Conservation (phyloP, 495 filamentous ascomycete species). For the Lepraria neglecta region DNA sequence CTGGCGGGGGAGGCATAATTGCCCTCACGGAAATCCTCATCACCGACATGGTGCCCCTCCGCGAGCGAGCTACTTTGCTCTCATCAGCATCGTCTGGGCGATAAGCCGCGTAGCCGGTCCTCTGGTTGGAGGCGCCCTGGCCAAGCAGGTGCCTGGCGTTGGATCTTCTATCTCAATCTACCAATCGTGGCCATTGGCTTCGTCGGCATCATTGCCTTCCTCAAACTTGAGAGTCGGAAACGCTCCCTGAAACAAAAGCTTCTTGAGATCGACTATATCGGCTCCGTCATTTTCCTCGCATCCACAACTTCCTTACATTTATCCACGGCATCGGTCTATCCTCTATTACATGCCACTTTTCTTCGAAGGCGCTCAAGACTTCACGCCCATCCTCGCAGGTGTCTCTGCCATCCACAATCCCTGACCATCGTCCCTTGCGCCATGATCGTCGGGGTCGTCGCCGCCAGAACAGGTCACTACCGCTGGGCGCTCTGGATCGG, state of each 20-base stretch:
- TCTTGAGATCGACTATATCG: constrained; percentile 46
- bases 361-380: constrained; percentile 51
- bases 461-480: constrained; percentile 44
- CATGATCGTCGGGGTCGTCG: constrained; percentile 42
- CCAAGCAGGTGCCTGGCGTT: constrained; percentile 15
- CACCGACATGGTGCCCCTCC: constrained; percentile 32
- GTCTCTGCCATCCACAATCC: constrained; percentile 51
- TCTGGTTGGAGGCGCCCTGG: constrained; percentile 16
- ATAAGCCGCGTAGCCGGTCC: constrained; percentile 11
- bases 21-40: constrained; percentile 35
- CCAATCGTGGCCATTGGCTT: constrained; percentile 24
- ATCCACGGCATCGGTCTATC: constrained; percentile 47
- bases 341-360: constrained; percentile 60
- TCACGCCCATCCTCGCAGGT: constrained; percentile 48
- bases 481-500: constrained; percentile 49
- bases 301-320: constrained; percentile 38
- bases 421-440: constrained; percentile 42
- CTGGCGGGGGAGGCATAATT: constrained; percentile 34
- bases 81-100: constrained; percentile 34
- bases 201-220: constrained; percentile 19
- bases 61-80: constrained; percentile 35
- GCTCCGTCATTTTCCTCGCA: constrained; percentile 43
- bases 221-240: constrained; percentile 18
- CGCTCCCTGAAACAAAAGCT: constrained; percentile 32
- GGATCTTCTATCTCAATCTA: constrained; percentile 26